A percentile compares a stretch with the other conserved stretches of the same genome.
These are phyloP conservation scores for Coemansia sp. DNA, from an alignment of 192 early-diverging fungal species.

Conservation along the genomic window DNA sequence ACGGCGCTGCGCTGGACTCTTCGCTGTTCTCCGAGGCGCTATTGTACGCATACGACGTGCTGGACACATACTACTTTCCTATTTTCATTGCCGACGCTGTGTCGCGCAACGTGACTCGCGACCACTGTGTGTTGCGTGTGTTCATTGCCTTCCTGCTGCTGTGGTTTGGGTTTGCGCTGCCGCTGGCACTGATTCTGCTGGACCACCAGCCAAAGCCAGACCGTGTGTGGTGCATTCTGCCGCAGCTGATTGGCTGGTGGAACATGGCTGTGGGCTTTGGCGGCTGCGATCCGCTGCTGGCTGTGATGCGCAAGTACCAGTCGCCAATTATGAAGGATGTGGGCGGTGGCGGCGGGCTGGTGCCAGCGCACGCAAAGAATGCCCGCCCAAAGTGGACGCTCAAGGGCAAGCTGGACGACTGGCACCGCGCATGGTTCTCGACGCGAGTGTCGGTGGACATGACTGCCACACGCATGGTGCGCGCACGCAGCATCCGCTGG, in stretches of 20 bases:
- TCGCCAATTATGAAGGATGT: constrained; percentile 32
- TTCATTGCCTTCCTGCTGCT: constrained; percentile 39
- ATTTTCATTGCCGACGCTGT: constrained; percentile 49
- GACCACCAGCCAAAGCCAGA: constrained; percentile 38
- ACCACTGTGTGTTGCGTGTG: constrained; percentile 50
- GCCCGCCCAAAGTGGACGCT: constrained; percentile 7
- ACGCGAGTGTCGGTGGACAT: constrained; percentile 47
- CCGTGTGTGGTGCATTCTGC: constrained; percentile 39
- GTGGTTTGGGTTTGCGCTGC: constrained; percentile 53
- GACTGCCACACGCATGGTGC: constrained; percentile 49
- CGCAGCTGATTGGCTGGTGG: constrained; percentile 51
- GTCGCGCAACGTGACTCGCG: constrained; percentile 51
- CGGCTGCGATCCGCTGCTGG: constrained; percentile 46
- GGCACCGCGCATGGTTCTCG: constrained; percentile 47
- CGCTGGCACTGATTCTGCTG: constrained; percentile 43
- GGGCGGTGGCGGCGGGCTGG: background rate
- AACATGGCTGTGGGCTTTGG: constrained; percentile 54
- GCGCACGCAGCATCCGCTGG: constrained; percentile 49
- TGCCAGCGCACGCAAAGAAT: background rate
- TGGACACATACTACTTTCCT: constrained; percentile 55
- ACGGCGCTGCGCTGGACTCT: constrained; percentile 45
- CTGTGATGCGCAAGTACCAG: constrained; percentile 52
- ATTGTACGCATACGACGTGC: constrained; percentile 51
- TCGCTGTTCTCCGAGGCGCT: constrained; percentile 46
- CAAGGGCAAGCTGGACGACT: constrained; percentile 25